Evolutionary conservation across 805 yeast species (phyloP).

Genomic region (Citeromyces nyonsensis): DNA sequence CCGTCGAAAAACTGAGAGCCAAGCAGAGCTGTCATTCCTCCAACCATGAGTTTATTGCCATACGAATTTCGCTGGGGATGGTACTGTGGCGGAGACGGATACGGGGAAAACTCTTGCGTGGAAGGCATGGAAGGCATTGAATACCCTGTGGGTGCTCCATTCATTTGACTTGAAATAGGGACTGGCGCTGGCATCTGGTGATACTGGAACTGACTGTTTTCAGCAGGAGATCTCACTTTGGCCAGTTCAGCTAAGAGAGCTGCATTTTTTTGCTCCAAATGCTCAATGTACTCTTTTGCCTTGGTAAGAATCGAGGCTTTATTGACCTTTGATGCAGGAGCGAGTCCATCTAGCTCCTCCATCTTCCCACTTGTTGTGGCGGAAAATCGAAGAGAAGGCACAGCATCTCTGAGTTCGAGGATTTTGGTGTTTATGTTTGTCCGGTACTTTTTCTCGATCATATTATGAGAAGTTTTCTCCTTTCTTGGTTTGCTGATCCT

Average conservation of each 20-base stretch:
- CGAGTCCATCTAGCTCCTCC: conserved; percentile 56
- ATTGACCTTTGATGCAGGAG: conserved; percentile 62
- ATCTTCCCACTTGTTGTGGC: conserved; percentile 19
- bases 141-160: no score
- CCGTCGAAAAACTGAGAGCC: conserved; percentile 14
- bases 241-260: conserved; percentile 34
- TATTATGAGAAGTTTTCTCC: conserved; percentile 55
- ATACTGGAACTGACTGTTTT: no score
- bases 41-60: conserved; percentile 13
- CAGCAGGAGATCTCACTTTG: conserved; percentile 17
- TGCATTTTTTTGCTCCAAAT: conserved; percentile 46
- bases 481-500: conserved; percentile 23
- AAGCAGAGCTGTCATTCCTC: conserved; percentile 17
- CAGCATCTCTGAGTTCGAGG: conserved; percentile 54
- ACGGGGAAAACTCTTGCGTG: conserved; percentile 4
- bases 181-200: no score
- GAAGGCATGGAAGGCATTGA: neutral
- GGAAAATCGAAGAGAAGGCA: conserved; percentile 52
- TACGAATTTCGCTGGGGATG: conserved; percentile 5
- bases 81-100: conserved; percentile 2
- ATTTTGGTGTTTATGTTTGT: conserved; percentile 66
- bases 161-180: no score
- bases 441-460: conserved; percentile 70
- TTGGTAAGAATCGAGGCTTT: conserved; percentile 68
- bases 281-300: conserved; percentile 68